Evolutionary conservation across 805 yeast species (phyloP), one percentile per base, ranked within the genome.

Genomic region (Metschnikowia henanensis): DNA sequence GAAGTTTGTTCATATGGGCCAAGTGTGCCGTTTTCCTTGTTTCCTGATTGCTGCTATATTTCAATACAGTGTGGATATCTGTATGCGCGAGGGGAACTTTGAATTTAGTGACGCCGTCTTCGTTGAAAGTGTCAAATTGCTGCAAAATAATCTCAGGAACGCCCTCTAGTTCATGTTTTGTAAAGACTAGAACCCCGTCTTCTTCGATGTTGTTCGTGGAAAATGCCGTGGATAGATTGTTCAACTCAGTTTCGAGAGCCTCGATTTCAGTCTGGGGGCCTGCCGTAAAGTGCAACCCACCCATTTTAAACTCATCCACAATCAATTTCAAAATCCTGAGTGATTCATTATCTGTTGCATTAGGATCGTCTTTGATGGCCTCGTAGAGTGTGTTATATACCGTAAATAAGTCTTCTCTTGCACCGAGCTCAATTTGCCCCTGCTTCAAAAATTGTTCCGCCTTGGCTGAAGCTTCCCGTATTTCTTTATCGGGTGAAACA

Each of bases 81-180:
- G 95, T 92, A 56, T 84, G 84, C 61, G 87, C 86, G 68, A 78
- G 85, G 2, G 94, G 83, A 72, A 87, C 84, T 57, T 83, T 83
- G 48, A 60, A 61, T 39, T 64, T 60, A 64, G n/a, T 65, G 72
- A 16, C 69, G 77, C 16, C 66, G 71, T 18, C 67, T 73, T 7
- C 63, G 64, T 30, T 66, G 65, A 40, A 61, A 64, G 41, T 75
- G n/a, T n/a, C 84, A 56, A 81, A 83, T 57, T 76, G 84, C 15
- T 72, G 72, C 51, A 85, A 53, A 3, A 78, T 78, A 42, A 78
- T 79, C 31, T 74, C 73, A 3, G 95, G 90, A 33, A 88, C 83
- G 30, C 96, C 96, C 12, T 72, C 76, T 32, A 88, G 70, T 59
- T 88, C 83, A 37, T 82, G 82, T 46, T 60, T 64, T 30, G 89